Base-by-base conservation (phyloP, 2,329 filamentous ascomycete genomes). In the Seiridium unicorne region DNA sequence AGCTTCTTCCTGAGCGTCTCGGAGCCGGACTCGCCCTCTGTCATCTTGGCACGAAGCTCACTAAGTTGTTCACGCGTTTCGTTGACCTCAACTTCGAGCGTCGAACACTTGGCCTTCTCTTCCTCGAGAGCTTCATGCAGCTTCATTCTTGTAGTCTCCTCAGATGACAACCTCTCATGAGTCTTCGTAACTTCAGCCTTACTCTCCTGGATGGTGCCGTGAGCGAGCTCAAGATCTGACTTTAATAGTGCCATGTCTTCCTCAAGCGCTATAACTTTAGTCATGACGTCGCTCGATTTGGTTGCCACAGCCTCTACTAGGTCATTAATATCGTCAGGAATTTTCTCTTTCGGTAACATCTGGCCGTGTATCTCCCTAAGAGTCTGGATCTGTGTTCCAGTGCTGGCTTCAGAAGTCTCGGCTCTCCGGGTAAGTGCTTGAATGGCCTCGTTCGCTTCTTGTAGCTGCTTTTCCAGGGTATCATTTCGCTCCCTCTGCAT, bases 1-100 rank as follows among this genome's bases (percentile, higher is more conserved):
- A 96, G 81, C 58, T 88, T 85, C 73, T 89, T 89, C 59, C 90
- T 87, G 58, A 97, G 77, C 35, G 86, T 87, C 73, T 93, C 91
- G 0, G 92, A 93, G 4, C 92, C 92, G 3, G 88, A 93, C 73
- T 95, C 92, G 13, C 92, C 93, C 64, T 93, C 90, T 1, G 90
- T 86, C 69, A 96, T 88, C 72, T 89, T 90, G 13, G 80, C 79
- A 60, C 91, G 86, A 31, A 96, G 77, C 35, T 84, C 79, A 60
- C 82, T 84, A 31, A 96, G 81, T 66, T 95, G 89, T 11, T 83
- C 78, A 44, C 90, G 87, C 61, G 90, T 86, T 59, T 90, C 86
- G 2, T 83, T 79, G 3, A 87, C 72, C 66, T 89, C 84, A 35
- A 69, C 72, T 66, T 88, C 84, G 0, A 89, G 73, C 2, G 83